These are phyloP conservation scores for Hortaea werneckii DNA, from an alignment of 2,329 filamentous ascomycete species.

Conservation along the genomic window DNA sequence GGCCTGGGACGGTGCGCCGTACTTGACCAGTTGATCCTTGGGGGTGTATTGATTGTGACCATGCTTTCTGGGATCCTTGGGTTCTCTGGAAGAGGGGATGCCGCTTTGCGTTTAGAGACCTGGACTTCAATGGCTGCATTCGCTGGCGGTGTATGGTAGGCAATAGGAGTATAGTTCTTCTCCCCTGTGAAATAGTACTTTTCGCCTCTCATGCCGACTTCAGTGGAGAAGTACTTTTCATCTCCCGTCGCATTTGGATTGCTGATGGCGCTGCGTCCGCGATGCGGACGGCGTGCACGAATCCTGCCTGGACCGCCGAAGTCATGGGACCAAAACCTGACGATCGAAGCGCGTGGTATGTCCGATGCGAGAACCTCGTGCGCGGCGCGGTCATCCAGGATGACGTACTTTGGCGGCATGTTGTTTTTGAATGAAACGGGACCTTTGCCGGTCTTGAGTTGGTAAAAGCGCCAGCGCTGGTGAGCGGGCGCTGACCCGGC, in stretches of 20 bases:
- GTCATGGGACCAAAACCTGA: conserved; percentile 29
- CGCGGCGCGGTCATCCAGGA: conserved; percentile 31
- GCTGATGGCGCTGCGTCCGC: conserved; percentile 27
- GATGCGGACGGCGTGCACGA: conserved; percentile 23
- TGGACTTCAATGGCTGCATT: background rate
- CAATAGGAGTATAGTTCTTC: conserved; percentile 13
- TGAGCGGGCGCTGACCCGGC: conserved; percentile 9
- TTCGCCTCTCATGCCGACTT: conserved; percentile 9
- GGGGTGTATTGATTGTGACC: conserved; percentile 22
- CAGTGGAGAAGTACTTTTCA: conserved; percentile 9
- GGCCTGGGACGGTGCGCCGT: conserved; percentile 13
- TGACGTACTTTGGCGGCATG: conserved; percentile 29
- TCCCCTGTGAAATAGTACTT: conserved; percentile 22
- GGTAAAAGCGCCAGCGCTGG: conserved; percentile 31
- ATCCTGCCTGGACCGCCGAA: conserved; percentile 27
- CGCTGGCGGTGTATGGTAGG: conserved; percentile 11
- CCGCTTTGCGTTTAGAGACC: conserved; percentile 8
- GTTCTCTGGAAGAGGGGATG: conserved; percentile 1
- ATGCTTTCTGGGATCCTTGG: conserved; percentile 10
- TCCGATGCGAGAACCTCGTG: conserved; percentile 25
- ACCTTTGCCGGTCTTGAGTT: conserved; percentile 16
- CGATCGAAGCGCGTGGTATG: conserved; percentile 16
- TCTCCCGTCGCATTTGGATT: conserved; percentile 9
- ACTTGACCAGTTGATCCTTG: conserved; percentile 17
- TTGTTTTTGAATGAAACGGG: conserved; percentile 17